Base-by-base conservation (phyloP, 495 filamentous ascomycete genomes). In the Penicillium egyptiacum region DNA sequence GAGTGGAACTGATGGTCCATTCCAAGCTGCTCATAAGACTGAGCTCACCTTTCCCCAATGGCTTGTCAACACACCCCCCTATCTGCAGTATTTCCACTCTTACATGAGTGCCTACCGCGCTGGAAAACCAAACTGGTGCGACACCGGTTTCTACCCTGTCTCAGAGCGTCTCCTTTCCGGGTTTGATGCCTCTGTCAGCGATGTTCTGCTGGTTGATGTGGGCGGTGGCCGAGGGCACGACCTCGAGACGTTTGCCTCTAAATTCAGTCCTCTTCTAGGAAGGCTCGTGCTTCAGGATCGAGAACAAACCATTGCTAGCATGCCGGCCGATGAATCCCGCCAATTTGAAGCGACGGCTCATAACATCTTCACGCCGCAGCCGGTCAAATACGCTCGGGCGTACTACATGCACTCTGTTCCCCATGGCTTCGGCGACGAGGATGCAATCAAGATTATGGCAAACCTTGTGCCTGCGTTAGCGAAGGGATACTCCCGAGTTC, bases 351-450 rank as follows among this genome's bases (percentile, higher is more conserved):
- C 55, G 0, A 47, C 53, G 5, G 66, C 58, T 4, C 70, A 84
- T 59, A 71, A 84, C 55, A 79, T 86, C 58, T 82, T 83, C 53
- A 79, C 73, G 0, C 64, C 70, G 4, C 81, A 85, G 63, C 79
- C 80, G 1, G 66, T 82, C 26, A 67, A 68, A 41, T 66, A 66
- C 55, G 69, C 70, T 4, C 61, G 64, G 11, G 69, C 72, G 0
- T 78, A 75, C 55, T 74, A 45, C n/a, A 56, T 78, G 3, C 68
- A 70, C 44, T 70, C 74, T 31, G 71, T 83, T 44, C 60, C 84
- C 7, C 81, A 85, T 56, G 78, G 83, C 62, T 77, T 75, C 70
- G 60, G 69, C 14, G 80, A 84, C 35, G 64, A 70, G 8, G 69
- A 79, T 17, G 69, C 68, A 5, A 50, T 73, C 0, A 69, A 63